phyloP scores from a whole-genome alignment of 441 rosid species.

The Erodium moschatum region DNA sequence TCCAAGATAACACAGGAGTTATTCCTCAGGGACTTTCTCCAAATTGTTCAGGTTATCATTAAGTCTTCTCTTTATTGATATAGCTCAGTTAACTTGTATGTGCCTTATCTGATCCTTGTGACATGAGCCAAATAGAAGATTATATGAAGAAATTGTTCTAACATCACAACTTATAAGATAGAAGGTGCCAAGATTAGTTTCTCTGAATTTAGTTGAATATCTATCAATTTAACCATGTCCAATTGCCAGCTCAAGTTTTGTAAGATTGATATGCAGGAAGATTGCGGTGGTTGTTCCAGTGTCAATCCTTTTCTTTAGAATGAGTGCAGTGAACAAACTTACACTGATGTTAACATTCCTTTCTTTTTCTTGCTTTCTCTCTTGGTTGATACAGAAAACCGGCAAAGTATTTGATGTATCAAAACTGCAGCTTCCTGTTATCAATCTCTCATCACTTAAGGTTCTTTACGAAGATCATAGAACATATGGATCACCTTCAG shows the following conservation, averaged over 20 bases:
- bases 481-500: constrained; percentile 74
- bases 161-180: background rate
- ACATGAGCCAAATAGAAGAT: background rate
- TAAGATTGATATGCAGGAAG: constrained; percentile 1
- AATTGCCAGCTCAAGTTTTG: constrained; percentile 1
- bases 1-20: constrained; percentile 85
- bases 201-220: constrained; percentile 1
- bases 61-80: constrained; percentile 17
- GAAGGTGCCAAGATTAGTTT: background rate
- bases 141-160: background rate
- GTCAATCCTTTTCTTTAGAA: constrained; percentile 5
- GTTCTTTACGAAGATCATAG: constrained; percentile 87
- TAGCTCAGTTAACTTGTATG: constrained; percentile 14
- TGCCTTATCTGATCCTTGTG: background rate
- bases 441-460: constrained; percentile 68
- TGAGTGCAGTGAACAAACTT: background rate
- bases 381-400: constrained; percentile 56
- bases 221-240: constrained; percentile 5
- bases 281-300: background rate
- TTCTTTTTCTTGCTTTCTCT: constrained; percentile 1
- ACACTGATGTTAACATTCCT: background rate
- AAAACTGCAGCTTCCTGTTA: constrained; percentile 68
- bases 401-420: constrained; percentile 73
- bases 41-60: constrained; percentile 57
- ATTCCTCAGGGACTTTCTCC: constrained; percentile 73